Base-by-base conservation (phyloP, 164 flowering plant species). In the Tetracentron sinense region DNA sequence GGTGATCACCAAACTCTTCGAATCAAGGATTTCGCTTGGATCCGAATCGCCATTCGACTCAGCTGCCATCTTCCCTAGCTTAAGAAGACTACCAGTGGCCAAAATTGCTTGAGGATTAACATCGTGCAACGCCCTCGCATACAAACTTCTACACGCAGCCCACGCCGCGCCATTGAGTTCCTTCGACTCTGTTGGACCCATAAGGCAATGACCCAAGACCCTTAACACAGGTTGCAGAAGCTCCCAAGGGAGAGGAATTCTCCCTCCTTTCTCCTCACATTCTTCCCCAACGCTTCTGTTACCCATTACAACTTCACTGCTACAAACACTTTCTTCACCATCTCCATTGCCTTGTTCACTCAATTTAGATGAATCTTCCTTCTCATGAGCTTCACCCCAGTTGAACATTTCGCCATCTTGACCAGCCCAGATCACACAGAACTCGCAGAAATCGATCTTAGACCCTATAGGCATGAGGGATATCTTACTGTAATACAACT, bases 221-320 rank as follows among this genome's bases (percentile, higher is more conserved):
- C 98, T 83, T 79, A 93, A 59, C 19, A 74, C 58, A 2, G 96
- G 98, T 64, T 86, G 93, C 71, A 90, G 52, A 27, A 93, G 75
- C 69, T 93, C 97, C 98, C 98, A 93, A 19, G 92, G 88, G 49
- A 93, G 59, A 6, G 75, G 77, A 68, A 93, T 82, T 73, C 89
- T 78, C 58, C 86, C 80, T 38, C 56, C 69, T 7, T 15, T 50
- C 56, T 38, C 58, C 46, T 27, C 70, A 26, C 31, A 15, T 46
- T 49, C 70, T 48, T 62, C 56, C 47, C n/a, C 54, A 1, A 25
- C 49, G 31, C 26, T 23, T 38, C 21, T 42, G 23, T 7, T 8
- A 61, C 0, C 12, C 27, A 10, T 31, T 30, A 38, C 61, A 20
- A 22, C 47, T 29, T 53, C 23, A 30, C n/a, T 3, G 30, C 42